These are phyloP conservation scores for Mortierella sp. DNA, from an alignment of 371 early-diverging fungal genomes.

Conservation along the genomic window DNA sequence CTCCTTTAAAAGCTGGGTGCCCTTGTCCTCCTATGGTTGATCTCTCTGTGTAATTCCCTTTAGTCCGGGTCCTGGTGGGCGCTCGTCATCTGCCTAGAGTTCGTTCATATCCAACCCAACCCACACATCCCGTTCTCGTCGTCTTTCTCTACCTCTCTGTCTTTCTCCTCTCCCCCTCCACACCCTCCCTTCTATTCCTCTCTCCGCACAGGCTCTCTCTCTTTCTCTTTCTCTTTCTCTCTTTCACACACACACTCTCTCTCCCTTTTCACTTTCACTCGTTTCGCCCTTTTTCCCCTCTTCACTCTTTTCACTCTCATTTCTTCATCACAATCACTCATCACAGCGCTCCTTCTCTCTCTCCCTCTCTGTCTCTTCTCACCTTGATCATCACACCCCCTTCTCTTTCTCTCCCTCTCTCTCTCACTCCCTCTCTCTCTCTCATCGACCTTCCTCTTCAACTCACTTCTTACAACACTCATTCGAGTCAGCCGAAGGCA, in stretches of 20 bases:
- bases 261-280: neutral
- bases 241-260: neutral
- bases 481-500: neutral
- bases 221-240: neutral
- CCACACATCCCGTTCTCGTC: neutral
- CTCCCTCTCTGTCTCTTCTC: neutral
- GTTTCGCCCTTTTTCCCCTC: too few species aligned
- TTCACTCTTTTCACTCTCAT: neutral
- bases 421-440: neutral
- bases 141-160: neutral
- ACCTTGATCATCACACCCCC: too few species aligned
- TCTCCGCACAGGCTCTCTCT: neutral
- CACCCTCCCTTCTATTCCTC: neutral
- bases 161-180: neutral
- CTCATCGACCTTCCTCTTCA: neutral
- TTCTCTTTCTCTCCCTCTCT: neutral
- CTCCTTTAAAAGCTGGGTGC: too few species aligned
- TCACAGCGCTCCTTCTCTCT: neutral
- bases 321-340: neutral
- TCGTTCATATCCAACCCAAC: neutral
- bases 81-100: too few species aligned
- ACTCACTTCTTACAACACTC: neutral
- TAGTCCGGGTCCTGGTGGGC: too few species aligned
- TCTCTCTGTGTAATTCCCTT: too few species aligned
- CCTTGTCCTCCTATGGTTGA: too few species aligned